Conservation (phyloP, 768 basidiomycete species). For the Mrakia gelida region DNA sequence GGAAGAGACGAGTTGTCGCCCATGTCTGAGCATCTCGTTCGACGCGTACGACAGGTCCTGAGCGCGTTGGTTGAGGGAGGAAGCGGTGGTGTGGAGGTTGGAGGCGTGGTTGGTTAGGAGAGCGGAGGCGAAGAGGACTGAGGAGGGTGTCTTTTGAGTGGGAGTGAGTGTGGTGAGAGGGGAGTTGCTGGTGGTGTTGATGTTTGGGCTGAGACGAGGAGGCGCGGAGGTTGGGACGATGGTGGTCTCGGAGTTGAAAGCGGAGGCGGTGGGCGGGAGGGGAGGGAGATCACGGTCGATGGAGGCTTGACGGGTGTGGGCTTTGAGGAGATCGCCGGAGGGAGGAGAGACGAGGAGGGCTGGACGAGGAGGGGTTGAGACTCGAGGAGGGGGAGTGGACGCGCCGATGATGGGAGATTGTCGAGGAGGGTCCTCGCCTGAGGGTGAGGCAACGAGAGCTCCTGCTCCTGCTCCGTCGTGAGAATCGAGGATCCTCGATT, state of each 20-base stretch:
- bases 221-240: neutral
- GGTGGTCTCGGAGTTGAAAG: neutral
- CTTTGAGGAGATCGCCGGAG: neutral
- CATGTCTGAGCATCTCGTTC: neutral
- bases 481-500: neutral
- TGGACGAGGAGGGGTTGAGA: neutral
- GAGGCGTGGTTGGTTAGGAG: neutral
- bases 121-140: neutral
- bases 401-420: neutral
- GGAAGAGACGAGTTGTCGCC: neutral
- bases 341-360: neutral
- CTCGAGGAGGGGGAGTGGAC: neutral
- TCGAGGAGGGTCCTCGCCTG: neutral
- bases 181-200: neutral
- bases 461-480: neutral
- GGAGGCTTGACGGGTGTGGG: neutral
- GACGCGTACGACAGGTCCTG: neutral
- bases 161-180: neutral
- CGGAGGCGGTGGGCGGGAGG: neutral
- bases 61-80: neutral
- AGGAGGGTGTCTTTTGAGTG: neutral
- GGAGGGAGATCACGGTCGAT: neutral
- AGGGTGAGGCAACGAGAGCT: neutral
- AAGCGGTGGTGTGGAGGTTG: neutral
- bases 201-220: neutral